Conservation (phyloP, 768 basidiomycete genomes). For the Tricholoma saponaceum region DNA sequence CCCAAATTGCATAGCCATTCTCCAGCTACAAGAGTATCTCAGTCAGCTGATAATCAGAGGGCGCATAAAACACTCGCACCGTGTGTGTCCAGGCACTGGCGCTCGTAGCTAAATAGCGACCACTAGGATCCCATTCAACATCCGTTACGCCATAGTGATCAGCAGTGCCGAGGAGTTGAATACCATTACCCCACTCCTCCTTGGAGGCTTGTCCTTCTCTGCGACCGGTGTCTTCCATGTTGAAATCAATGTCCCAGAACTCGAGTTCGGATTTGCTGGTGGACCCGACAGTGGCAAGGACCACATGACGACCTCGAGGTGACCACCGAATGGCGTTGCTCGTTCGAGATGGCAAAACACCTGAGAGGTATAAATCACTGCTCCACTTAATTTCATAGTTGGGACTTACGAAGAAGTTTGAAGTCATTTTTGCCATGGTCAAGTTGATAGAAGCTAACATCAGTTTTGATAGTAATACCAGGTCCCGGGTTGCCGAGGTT, state of each 20-base stretch:
- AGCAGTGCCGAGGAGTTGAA: constrained; percentile 78
- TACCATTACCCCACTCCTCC: constrained; percentile 81
- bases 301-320: constrained; percentile 91
- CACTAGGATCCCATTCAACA: constrained; percentile 97
- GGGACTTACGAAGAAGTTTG: constrained; percentile 69
- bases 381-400: constrained; percentile 6
- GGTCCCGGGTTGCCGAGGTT: constrained; percentile 88
- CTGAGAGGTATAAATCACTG: constrained; percentile 31
- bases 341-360: constrained; percentile 73
- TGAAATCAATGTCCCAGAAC: constrained; percentile 98
- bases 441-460: constrained; percentile 93
- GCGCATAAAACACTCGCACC: constrained; percentile 41
- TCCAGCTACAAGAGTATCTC: constrained; percentile 61
- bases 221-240: constrained; percentile 48
- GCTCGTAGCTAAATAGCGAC: constrained; percentile 87
- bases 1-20: constrained; percentile 95
- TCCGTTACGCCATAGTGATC: constrained; percentile 99
- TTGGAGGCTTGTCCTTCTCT: constrained; percentile 50
- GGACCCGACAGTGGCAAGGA: constrained; percentile 93
- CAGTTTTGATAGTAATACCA: constrained; percentile 93
- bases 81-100: constrained; percentile 95
- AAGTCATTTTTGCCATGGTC: constrained; percentile 94
- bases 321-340: constrained; percentile 97
- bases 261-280: constrained; percentile 95
- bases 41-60: constrained; percentile 6